Evolutionary conservation across 1,284 basidiomycete genomes (phyloP).

Genomic region (Veloboletus limbatus): DNA sequence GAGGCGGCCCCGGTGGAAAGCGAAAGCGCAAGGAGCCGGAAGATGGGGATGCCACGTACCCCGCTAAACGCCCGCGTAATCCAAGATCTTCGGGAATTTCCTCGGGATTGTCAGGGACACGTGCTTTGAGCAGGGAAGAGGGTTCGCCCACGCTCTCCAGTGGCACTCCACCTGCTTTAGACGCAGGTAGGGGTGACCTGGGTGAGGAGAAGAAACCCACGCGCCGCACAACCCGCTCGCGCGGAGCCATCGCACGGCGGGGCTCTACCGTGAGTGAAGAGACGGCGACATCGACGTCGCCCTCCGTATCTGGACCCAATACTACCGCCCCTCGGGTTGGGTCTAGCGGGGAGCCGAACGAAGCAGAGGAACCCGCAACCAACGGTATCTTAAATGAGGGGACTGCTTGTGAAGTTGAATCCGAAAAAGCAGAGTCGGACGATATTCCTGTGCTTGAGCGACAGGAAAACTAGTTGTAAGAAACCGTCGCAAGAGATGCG

Average conservation of each 20-base stretch:
- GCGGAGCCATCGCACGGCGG: conserved; percentile 37
- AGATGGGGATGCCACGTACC: conserved; percentile 64
- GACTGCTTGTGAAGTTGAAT: conserved; percentile 2
- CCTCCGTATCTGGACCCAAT: conserved; percentile 29
- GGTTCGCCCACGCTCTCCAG: conserved; percentile 31
- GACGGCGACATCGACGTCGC: conserved; percentile 32
- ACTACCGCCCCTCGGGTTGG: conserved; percentile 8
- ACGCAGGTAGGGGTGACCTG: conserved; percentile 19
- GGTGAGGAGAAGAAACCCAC: conserved; percentile 35
- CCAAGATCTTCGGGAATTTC: conserved; percentile 40
- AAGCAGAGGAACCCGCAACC: conserved; percentile 15
- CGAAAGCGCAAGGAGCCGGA: conserved; percentile 60
- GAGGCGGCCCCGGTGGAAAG: conserved; percentile 43
- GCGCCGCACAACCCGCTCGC: conserved; percentile 46
- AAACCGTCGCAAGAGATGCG: background rate
- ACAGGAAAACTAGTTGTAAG: conserved; percentile 5
- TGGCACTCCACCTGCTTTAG: conserved; percentile 24
- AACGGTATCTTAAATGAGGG: conserved; percentile 8
- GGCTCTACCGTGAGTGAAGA: conserved; percentile 43
- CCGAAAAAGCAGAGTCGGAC: conserved; percentile 1
- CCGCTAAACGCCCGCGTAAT: conserved; percentile 62
- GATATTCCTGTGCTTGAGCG: background rate
- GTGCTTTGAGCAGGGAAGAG: conserved; percentile 25
- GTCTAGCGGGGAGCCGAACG: conserved; percentile 18
- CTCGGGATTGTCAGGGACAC: conserved; percentile 21